A percentile compares a stretch with the other conserved stretches of the same genome.
Conservation (phyloP, 345 rosid genomes). For the Eucalyptus sp. region DNA sequence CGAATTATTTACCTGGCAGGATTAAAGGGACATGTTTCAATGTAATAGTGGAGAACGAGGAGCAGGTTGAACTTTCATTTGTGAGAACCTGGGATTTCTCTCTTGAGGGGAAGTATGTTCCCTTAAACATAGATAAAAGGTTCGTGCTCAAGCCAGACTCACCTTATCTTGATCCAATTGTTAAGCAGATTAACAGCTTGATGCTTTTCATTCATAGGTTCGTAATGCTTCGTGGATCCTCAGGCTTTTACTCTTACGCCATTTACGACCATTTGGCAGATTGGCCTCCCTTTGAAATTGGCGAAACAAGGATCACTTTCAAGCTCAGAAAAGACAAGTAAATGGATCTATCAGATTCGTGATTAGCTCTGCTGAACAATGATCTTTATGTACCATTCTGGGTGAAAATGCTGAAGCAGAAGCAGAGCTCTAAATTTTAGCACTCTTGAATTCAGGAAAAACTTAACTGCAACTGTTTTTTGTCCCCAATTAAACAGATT, state of each 20-base stretch:
- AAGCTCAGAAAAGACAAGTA: constrained; percentile 98
- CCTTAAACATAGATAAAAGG: constrained; percentile 74
- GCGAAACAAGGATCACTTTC: constrained; percentile 79
- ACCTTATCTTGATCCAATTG: background rate
- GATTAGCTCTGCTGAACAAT: background rate
- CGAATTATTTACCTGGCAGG: constrained; percentile 15
- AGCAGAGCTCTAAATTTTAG: background rate
- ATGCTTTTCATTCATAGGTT: constrained; percentile 43
- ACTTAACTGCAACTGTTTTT: background rate
- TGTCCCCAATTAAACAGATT: constrained; percentile 32
- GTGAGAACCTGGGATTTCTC: constrained; percentile 56
- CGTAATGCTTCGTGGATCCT: constrained; percentile 75
- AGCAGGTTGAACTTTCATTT: constrained; percentile 68
- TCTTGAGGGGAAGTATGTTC: constrained; percentile 63
- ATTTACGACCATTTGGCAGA: constrained; percentile 73
- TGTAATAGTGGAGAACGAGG: constrained; percentile 48
- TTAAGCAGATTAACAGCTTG: background rate
- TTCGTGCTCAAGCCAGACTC: constrained; percentile 3
- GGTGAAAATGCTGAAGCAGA: background rate
- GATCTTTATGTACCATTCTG: background rate
- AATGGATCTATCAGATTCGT: background rate
- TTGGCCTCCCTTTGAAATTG: constrained; percentile 90
- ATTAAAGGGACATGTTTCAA: constrained; percentile 47
- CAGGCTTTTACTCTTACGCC: constrained; percentile 85
- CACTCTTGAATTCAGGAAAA: background rate